These are phyloP conservation scores for Solanum clarkiae DNA, from an alignment of 257 asterid species.

Conservation along the genomic window DNA sequence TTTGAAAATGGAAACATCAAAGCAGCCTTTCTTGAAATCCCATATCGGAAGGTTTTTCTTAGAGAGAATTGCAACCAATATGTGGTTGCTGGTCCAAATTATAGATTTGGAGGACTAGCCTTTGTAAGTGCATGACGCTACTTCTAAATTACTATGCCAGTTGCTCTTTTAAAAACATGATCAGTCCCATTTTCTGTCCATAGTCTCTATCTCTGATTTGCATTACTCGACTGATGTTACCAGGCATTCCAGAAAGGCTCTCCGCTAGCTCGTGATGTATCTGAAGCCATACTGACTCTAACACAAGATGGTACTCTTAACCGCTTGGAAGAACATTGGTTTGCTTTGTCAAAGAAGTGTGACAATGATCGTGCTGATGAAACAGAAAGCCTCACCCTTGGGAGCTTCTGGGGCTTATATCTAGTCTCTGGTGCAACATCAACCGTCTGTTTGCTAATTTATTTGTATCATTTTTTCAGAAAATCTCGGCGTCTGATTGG, in stretches of 20 bases:
- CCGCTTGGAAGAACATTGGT: constrained; percentile 1
- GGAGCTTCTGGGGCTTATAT: constrained; percentile 29
- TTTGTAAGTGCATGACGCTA: constrained; percentile 9
- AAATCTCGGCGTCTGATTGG: not conserved
- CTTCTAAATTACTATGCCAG: not conserved
- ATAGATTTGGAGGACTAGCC: constrained; percentile 25
- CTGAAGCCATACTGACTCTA: constrained; percentile 20
- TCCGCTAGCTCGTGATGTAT: constrained; percentile 22
- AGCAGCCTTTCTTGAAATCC: constrained; percentile 30
- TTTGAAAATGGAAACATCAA: constrained; percentile 11
- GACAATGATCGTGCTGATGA: not conserved
- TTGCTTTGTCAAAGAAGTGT: constrained; percentile 8
- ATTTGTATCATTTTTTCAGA: not conserved
- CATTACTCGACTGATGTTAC: not conserved
- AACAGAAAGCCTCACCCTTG: constrained; percentile 7
- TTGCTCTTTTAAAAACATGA: not conserved
- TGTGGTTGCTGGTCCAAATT: constrained; percentile 11
- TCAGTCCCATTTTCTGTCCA: not conserved
- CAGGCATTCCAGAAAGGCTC: constrained; percentile 27
- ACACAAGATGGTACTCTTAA: constrained; percentile 12
- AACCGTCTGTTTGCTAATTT: constrained; percentile 14
- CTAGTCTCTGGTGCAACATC: constrained; percentile 14
- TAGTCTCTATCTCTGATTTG: not conserved
- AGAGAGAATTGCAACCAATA: constrained; percentile 14
- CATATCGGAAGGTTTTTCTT: constrained; percentile 24